A percentile compares a stretch with the other conserved stretches of the same genome.
phyloP scores from a whole-genome alignment of 202 grass and related monocot genomes.

The Schoenoplectus tabernaemontani region DNA sequence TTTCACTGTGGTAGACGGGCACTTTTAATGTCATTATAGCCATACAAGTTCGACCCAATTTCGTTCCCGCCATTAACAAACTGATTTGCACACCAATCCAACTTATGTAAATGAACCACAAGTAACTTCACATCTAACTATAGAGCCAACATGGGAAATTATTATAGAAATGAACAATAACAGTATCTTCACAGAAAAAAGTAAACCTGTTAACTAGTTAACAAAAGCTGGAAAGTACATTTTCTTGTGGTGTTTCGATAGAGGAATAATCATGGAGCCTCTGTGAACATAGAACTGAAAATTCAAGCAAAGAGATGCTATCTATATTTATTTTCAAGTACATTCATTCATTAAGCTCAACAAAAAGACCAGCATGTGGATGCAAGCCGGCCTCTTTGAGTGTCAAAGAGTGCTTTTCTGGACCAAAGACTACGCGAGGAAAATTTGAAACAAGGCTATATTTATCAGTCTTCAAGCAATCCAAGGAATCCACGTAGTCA shows the following conservation, averaged over 20 bases:
- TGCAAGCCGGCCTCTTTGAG: constrained; percentile 86
- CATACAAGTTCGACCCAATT: background rate
- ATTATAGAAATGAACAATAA: background rate
- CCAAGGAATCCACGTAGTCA: constrained; percentile 92
- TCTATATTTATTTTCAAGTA: constrained; percentile 21
- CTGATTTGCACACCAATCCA: too few species aligned
- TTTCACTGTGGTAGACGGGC: background rate
- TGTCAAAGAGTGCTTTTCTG: constrained; percentile 71
- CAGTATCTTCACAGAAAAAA: constrained; percentile 3
- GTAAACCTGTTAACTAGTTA: constrained; percentile 14
- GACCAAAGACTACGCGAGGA: constrained; percentile 55
- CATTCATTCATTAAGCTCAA: constrained; percentile 76
- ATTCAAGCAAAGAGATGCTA: background rate
- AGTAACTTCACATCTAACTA: background rate
- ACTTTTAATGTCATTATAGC: background rate
- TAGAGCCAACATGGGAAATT: background rate
- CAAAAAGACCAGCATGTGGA: constrained; percentile 80
- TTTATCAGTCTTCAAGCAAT: constrained; percentile 78
- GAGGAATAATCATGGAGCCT: background rate
- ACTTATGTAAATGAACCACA: background rate
- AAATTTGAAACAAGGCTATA: constrained; percentile 91
- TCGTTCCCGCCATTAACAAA: too few species aligned
- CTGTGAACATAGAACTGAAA: background rate
- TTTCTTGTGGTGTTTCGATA: constrained; percentile 10
- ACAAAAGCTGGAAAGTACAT: background rate